These are phyloP conservation scores for Solanum commersonii DNA, from an alignment of 257 asterid genomes.

Conservation along the genomic window DNA sequence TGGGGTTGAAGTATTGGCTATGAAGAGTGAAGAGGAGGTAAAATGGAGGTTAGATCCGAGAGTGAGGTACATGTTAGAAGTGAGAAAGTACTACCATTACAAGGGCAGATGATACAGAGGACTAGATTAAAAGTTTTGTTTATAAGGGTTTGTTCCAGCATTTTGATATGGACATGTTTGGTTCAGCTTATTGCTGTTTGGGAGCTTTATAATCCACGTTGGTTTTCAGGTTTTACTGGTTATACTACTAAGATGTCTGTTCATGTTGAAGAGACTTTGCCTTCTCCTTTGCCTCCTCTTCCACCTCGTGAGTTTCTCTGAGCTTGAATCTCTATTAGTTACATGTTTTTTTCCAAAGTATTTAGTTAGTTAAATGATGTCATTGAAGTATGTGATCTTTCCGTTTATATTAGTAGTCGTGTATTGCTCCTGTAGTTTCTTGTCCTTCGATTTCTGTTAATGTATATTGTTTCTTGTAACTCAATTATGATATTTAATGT, in stretches of 20 bases:
- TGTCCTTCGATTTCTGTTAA: neutral
- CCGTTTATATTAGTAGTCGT: neutral
- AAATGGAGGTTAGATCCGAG: constrained; percentile 42
- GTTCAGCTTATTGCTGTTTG: constrained; percentile 76
- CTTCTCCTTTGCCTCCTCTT: constrained; percentile 24
- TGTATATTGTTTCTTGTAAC: neutral
- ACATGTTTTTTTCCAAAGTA: neutral
- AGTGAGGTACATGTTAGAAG: constrained; percentile 27
- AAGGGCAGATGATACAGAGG: constrained; percentile 51
- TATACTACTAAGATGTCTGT: constrained; percentile 25
- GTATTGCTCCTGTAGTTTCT: neutral
- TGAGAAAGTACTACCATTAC: constrained; percentile 35
- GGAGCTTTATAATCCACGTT: constrained; percentile 71
- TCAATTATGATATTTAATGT: neutral
- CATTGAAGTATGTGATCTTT: neutral
- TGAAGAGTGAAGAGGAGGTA: constrained; percentile 20
- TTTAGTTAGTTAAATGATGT: neutral
- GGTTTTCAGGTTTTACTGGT: constrained; percentile 38
- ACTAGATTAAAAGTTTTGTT: constrained; percentile 79
- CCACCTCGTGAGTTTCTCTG: constrained; percentile 53
- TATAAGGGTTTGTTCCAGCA: constrained; percentile 79
- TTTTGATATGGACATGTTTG: constrained; percentile 90
- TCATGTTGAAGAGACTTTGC: constrained; percentile 32
- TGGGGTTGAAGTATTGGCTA: constrained; percentile 42
- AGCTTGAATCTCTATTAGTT: neutral